A percentile compares a stretch with the other conserved stretches of the same genome.
These are phyloP conservation scores for Fusarium chuoi DNA, from an alignment of 2,329 filamentous ascomycete species.

Conservation along the genomic window DNA sequence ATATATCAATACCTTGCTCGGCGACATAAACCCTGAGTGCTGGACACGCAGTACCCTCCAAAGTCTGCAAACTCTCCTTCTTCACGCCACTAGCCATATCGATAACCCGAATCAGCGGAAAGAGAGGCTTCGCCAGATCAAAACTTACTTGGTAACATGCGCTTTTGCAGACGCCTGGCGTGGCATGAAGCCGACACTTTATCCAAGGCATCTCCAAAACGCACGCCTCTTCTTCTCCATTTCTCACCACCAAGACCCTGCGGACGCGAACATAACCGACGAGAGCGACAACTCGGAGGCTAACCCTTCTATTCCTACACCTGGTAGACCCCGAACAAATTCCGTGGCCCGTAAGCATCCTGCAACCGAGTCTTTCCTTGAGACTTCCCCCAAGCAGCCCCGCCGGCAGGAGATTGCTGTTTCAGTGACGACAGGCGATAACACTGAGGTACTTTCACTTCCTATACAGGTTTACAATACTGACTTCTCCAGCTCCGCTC, in stretches of 20 bases:
- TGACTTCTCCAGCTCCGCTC: not conserved
- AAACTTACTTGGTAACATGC: not conserved
- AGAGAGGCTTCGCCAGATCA: not conserved
- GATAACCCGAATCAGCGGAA: not conserved
- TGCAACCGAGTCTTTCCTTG: not conserved
- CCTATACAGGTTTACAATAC: too few relatives aligned
- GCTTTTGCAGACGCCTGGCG: not conserved
- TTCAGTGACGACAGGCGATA: not conserved
- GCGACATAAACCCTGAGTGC: not conserved
- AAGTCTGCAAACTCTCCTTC: not conserved
- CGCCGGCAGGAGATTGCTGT: not conserved
- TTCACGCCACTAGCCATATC: not conserved
- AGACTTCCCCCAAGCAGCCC: not conserved
- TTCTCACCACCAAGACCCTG: too few relatives aligned
- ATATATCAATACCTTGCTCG: not conserved
- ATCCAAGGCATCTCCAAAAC: not conserved
- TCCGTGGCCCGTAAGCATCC: not conserved
- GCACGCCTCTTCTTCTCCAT: not conserved
- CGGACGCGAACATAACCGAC: not conserved
- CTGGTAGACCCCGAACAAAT: not conserved
- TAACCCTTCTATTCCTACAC: not conserved
- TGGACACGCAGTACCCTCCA: not conserved
- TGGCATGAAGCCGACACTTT: not conserved
- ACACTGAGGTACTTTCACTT: too few relatives aligned
- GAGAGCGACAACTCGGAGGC: not conserved